phyloP scores from a whole-genome alignment of 2,329 filamentous ascomycete genomes.

The Sporothrix phasma region DNA sequence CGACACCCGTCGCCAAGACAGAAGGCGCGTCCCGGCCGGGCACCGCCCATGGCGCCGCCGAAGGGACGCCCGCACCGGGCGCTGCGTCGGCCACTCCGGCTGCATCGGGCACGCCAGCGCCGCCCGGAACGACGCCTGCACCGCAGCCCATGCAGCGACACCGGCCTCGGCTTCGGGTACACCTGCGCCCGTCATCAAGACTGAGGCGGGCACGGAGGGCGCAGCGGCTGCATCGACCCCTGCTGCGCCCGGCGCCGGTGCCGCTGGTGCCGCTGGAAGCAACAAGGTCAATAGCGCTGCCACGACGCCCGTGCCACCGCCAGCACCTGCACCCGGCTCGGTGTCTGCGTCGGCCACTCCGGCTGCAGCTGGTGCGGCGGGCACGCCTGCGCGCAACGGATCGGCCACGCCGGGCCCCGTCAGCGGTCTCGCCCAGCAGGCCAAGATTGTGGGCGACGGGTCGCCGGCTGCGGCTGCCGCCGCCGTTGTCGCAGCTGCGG shows the following conservation, averaged over 20 bases:
- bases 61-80: not conserved
- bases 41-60: conserved; percentile 6
- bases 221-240: conserved; percentile 13
- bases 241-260: not conserved
- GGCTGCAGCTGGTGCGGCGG: not conserved
- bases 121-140: not conserved
- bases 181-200: not conserved
- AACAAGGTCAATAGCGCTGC: not conserved
- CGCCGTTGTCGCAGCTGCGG: conserved; percentile 18
- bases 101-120: conserved; percentile 3
- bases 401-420: not conserved
- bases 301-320: not conserved
- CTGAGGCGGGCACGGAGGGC: conserved; percentile 8
- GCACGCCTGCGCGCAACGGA: not conserved
- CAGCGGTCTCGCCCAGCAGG: not conserved
- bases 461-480: conserved; percentile 22
- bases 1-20: conserved; percentile 21
- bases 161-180: conserved; percentile 5
- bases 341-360: not conserved
- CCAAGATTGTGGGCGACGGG: conserved; percentile 15
- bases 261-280: not conserved
- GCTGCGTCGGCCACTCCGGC: not conserved
- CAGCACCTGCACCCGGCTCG: not conserved
- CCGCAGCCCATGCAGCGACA: not conserved
- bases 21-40: conserved; percentile 23